These are phyloP conservation scores for Crithidia expoeki DNA, from an alignment of 208 protist genomes.

Conservation along the genomic window DNA sequence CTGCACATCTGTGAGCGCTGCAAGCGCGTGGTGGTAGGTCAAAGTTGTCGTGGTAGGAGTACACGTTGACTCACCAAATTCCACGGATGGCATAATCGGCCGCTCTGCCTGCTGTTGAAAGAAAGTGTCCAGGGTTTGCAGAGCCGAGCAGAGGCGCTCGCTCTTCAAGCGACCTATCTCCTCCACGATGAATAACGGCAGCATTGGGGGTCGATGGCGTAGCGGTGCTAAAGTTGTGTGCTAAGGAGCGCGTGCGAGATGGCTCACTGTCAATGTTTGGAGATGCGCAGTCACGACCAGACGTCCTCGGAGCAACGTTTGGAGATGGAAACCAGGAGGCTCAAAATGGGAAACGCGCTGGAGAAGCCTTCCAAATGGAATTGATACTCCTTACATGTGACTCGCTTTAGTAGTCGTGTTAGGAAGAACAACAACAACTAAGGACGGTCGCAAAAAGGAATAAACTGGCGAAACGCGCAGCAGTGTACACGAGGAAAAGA, in stretches of 20 bases:
- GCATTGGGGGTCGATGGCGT: neutral
- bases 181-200: neutral
- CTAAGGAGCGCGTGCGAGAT: neutral
- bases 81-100: neutral
- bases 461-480: too few relatives aligned
- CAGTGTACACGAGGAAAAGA: too few relatives aligned
- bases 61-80: neutral
- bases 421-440: too few relatives aligned
- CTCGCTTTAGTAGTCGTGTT: too few relatives aligned
- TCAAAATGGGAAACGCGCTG: neutral
- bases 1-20: conserved; percentile 5
- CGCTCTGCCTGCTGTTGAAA: neutral
- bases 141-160: neutral
- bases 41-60: neutral
- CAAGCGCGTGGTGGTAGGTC: neutral
- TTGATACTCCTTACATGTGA: too few relatives aligned
- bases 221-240: neutral
- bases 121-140: neutral
- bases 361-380: neutral
- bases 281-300: conserved; percentile 1
- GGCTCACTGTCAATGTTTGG: neutral
- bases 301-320: neutral
- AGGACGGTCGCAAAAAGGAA: too few relatives aligned
- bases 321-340: neutral
- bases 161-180: neutral